phyloP scores from a whole-genome alignment of 2,329 filamentous ascomycete species.

The Aspergillus sp. region DNA sequence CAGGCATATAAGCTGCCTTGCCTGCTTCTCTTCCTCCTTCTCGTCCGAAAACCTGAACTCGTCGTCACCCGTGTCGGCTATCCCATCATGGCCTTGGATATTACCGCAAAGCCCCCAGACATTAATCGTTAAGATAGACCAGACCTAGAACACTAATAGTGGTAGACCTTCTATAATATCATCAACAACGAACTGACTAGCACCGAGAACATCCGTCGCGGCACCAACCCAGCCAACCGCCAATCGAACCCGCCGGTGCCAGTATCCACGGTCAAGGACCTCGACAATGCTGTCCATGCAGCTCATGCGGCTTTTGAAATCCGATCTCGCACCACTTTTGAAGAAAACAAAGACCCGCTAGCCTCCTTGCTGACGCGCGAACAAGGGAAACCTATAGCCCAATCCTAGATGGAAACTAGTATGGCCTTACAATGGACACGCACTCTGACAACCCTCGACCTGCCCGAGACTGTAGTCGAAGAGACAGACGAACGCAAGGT shows the following conservation, averaged over 20 bases:
- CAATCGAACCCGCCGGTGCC: constrained; percentile 53
- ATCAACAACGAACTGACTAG: constrained; percentile 51
- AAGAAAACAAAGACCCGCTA: constrained; percentile 37
- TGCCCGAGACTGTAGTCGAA: constrained; percentile 50
- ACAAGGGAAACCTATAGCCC: constrained; percentile 40
- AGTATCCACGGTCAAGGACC: constrained; percentile 48
- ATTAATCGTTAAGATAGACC: background rate
- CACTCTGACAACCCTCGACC: constrained; percentile 26
- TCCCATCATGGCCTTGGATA: constrained; percentile 15
- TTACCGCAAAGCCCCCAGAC: background rate
- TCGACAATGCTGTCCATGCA: constrained; percentile 52
- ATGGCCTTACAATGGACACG: constrained; percentile 25
- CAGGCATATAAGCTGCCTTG: background rate
- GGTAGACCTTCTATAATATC: constrained; percentile 50
- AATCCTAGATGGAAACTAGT: constrained; percentile 27
- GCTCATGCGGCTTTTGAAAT: constrained; percentile 49
- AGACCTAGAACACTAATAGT: background rate
- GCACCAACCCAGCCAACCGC: constrained; percentile 53
- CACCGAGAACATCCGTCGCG: constrained; percentile 47
- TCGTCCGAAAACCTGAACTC: background rate
- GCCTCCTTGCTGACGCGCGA: constrained; percentile 42
- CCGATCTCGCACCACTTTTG: constrained; percentile 48
- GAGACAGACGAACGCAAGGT: constrained; percentile 44
- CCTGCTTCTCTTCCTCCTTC: background rate
- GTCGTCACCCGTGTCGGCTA: background rate